phyloP scores from a whole-genome alignment of 805 yeast species.

The Brettanomyces custersianus region DNA sequence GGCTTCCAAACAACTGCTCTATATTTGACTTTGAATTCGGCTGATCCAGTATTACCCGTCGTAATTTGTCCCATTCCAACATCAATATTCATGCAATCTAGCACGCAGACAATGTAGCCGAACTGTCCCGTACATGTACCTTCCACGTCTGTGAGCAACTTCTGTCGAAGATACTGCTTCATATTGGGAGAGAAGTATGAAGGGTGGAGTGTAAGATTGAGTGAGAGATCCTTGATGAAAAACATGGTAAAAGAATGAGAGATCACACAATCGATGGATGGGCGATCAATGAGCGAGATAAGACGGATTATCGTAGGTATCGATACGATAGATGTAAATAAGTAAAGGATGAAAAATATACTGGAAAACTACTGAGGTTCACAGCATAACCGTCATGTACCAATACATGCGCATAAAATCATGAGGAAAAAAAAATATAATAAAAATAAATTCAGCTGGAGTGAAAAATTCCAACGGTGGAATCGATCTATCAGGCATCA shows the following conservation, averaged over 20 bases:
- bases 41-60: constrained; percentile 80
- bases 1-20: constrained; percentile 98
- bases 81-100: constrained; percentile 90
- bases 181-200: constrained; percentile 96
- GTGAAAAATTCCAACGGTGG: no score
- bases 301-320: no score
- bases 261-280: not conserved
- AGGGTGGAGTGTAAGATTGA: constrained; percentile 90
- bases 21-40: constrained; percentile 93
- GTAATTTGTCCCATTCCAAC: constrained; percentile 90
- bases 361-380: no score
- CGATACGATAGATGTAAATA: no score
- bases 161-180: constrained; percentile 87
- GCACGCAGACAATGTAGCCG: constrained; percentile 93
- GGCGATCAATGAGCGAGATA: no score
- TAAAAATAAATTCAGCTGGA: no score
- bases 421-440: no score
- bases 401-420: no score
- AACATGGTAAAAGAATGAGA: constrained; percentile 21
- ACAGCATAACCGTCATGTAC: no score
- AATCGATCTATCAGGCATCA: no score
- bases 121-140: constrained; percentile 99
- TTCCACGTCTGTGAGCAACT: constrained; percentile 89
- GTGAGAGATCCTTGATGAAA: constrained; percentile 72
- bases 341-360: no score